Evolutionary conservation across 257 asterid genomes (phyloP).

Genomic region (Gentiana straminea): DNA sequence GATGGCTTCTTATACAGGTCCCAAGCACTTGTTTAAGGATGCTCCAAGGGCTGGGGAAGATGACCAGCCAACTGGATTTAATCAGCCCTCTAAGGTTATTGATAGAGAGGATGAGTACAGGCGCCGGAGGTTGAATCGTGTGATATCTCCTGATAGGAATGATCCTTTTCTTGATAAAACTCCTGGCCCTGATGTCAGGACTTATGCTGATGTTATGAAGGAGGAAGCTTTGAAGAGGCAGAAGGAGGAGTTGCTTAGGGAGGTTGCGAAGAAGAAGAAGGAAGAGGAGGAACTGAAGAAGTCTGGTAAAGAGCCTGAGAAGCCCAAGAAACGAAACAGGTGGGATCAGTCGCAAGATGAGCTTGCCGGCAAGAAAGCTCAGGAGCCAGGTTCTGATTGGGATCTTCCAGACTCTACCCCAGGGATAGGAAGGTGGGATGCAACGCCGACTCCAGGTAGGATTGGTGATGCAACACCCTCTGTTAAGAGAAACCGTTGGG

Average conservation of each 20-base stretch:
- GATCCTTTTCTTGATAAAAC: conserved; percentile 87
- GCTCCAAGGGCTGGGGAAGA: conserved; percentile 57
- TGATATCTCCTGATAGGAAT: conserved; percentile 73
- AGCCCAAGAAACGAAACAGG: conserved; percentile 89
- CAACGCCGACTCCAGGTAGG: conserved; percentile 94
- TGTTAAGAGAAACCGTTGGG: conserved; percentile 75
- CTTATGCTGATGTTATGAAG: conserved; percentile 78
- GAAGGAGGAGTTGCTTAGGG: conserved; percentile 68
- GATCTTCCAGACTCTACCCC: conserved; percentile 79
- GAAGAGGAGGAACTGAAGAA: conserved; percentile 46
- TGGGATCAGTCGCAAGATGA: conserved; percentile 93
- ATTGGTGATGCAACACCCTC: conserved; percentile 86
- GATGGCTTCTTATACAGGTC: conserved; percentile 78
- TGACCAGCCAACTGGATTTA: conserved; percentile 47
- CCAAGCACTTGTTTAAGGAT: conserved; percentile 66
- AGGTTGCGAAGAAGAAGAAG: conserved; percentile 70
- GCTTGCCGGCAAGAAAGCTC: conserved; percentile 35
- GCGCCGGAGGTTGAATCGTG: conserved; percentile 70
- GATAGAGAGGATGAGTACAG: conserved; percentile 83
- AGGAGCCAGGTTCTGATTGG: conserved; percentile 75
- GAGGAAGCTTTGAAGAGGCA: conserved; percentile 70
- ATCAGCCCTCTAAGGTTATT: conserved; percentile 62
- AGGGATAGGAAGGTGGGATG: conserved; percentile 97
- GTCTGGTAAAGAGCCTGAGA: conserved; percentile 45
- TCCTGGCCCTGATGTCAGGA: conserved; percentile 77